Evolutionary conservation across 1,284 basidiomycete species (phyloP).

Genomic region (Anthracocystis setariae): DNA sequence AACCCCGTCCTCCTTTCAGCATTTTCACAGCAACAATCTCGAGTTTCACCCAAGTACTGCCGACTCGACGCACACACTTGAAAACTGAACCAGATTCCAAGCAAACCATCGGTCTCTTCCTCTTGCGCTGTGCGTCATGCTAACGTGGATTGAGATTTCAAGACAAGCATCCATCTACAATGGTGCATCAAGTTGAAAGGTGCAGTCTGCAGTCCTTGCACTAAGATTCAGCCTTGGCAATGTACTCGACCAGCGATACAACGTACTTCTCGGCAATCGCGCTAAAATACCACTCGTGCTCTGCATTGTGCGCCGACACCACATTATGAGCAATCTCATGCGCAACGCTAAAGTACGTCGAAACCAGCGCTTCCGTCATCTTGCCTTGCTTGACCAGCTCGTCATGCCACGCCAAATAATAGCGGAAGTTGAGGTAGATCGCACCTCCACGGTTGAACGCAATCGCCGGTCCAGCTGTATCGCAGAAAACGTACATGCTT

Average conservation of each 20-base stretch:
- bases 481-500: slow-evolving; percentile 87
- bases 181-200: neutral
- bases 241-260: slow-evolving; percentile 63
- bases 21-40: too few species aligned
- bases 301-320: slow-evolving; percentile 74
- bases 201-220: neutral
- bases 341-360: slow-evolving; percentile 88
- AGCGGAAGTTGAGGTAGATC: slow-evolving; percentile 86
- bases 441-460: slow-evolving; percentile 92
- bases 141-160: too few species aligned
- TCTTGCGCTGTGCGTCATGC: too few species aligned
- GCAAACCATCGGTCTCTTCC: too few species aligned
- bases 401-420: slow-evolving; percentile 88
- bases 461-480: slow-evolving; percentile 81
- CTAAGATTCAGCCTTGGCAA: slow-evolving; percentile 29
- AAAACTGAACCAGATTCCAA: too few species aligned
- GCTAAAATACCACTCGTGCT: slow-evolving; percentile 92
- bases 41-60: too few species aligned
- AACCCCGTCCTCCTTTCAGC: too few species aligned
- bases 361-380: slow-evolving; percentile 78
- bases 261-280: slow-evolving; percentile 81
- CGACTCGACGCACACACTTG: too few species aligned
- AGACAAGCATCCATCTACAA: too few species aligned
- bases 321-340: slow-evolving; percentile 86
- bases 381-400: slow-evolving; percentile 74